A percentile compares a stretch with the other conserved stretches of the same genome.
These are phyloP conservation scores for Aspergillus oerlinghausenensis DNA, from an alignment of 2,329 filamentous ascomycete genomes.

Conservation along the genomic window DNA sequence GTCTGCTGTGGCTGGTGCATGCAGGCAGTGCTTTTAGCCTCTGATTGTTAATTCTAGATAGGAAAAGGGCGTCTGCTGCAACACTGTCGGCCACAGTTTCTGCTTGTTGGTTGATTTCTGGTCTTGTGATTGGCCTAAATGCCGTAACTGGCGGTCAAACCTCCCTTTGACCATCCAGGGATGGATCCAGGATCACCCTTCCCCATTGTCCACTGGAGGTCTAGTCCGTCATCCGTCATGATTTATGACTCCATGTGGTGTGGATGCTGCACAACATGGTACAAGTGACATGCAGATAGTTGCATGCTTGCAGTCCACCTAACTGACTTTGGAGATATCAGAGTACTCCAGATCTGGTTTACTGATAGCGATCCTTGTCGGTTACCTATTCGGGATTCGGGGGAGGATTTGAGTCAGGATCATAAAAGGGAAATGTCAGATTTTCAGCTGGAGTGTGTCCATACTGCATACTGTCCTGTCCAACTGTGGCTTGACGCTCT, in stretches of 20 bases:
- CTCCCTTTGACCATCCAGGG: neutral
- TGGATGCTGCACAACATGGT: neutral
- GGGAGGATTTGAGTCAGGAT: constrained; percentile 10
- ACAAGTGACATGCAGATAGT: neutral
- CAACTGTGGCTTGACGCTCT: constrained; percentile 16
- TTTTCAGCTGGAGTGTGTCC: neutral
- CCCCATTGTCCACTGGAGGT: neutral
- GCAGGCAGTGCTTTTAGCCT: constrained; percentile 11
- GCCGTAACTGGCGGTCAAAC: constrained; percentile 9
- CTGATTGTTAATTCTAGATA: neutral
- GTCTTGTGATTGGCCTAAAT: constrained; percentile 7
- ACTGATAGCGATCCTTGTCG: neutral
- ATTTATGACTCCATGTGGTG: neutral
- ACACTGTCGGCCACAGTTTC: constrained; percentile 2
- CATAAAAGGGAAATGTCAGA: neutral
- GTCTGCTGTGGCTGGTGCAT: constrained; percentile 6
- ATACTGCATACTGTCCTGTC: neutral
- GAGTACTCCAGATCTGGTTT: neutral
- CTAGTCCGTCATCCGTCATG: neutral
- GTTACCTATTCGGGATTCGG: constrained; percentile 6
- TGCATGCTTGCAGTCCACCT: neutral
- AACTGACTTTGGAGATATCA: neutral
- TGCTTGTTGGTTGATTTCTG: constrained; percentile 4
- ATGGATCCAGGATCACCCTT: neutral
- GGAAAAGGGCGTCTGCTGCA: constrained; percentile 4